Evolutionary conservation across 306 rosid species (phyloP).

Genomic region (Sindora glabra): DNA sequence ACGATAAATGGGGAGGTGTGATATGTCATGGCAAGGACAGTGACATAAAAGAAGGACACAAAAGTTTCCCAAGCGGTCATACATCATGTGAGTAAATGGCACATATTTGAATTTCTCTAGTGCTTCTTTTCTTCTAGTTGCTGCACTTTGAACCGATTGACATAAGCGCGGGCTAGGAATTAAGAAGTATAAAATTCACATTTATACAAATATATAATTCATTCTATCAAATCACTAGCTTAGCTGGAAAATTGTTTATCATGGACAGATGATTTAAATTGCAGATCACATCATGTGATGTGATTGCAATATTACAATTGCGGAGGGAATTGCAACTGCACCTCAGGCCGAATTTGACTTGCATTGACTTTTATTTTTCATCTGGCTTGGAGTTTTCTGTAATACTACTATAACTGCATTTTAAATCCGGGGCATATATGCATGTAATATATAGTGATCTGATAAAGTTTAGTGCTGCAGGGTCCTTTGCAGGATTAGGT

Average conservation of each 20-base stretch:
- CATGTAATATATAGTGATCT: not conserved
- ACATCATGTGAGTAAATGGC: slow-evolving; percentile 76
- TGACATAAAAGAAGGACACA: slow-evolving; percentile 86
- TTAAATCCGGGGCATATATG: no score
- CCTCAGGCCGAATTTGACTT: no score
- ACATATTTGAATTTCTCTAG: not conserved
- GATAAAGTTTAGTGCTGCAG: slow-evolving; percentile 33
- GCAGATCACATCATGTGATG: no score
- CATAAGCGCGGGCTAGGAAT: no score
- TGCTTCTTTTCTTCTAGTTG: not conserved
- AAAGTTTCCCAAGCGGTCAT: slow-evolving; percentile 96
- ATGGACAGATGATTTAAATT: no score
- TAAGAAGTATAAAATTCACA: not conserved
- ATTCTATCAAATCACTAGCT: not conserved
- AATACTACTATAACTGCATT: no score
- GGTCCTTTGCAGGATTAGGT: slow-evolving; percentile 91
- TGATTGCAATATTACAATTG: no score
- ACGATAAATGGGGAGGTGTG: slow-evolving; percentile 60
- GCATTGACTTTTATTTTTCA: no score
- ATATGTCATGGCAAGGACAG: slow-evolving; percentile 65
- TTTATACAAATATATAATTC: not conserved
- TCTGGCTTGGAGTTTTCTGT: no score
- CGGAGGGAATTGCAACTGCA: no score
- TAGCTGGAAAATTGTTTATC: not conserved
- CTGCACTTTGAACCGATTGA: not conserved